Base-by-base conservation (phyloP, 768 basidiomycete species). In the Mycena olivaceomarginata region DNA sequence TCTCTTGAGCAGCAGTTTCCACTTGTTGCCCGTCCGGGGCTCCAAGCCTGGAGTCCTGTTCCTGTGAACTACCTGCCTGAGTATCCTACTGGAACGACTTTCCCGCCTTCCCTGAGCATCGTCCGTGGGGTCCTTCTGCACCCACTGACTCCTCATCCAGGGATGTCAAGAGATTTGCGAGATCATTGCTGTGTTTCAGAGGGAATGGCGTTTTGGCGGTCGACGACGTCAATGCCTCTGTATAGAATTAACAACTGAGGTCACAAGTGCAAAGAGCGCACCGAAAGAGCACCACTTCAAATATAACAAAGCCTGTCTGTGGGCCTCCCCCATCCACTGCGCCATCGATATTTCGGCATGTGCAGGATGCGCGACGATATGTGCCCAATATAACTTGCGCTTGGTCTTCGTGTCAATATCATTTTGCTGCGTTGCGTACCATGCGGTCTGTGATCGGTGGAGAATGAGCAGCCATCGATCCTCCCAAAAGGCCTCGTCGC, bases 141-240 rank as follows among this genome's bases (percentile, higher is more conserved):
- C n/a, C 37, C 59, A 60, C 7, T 31, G 59, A 11, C 18, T 57
- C 25, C 57, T 48, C 41, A 18, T 11, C 5, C 65, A 74, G 56
- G 16, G 72, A 60, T 60, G 8, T n/a, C 43, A 74, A 39, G 12
- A 74, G 46, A 22, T 53, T 67, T 41, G 65, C 31, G 2, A 74
- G 72, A 13, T 67, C 65, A 48, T 74, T 65, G 15, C 72, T 74
- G n/a, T 74, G 53, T 13, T 74, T 74, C 37, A 74, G 43, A 5
- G 72, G 57, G 56, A 74, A 74, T 41, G 72, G 65, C 13, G 59
- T 67, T 31, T 67, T 74, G 25, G 72, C 65, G 11, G 18, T 60
- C 13, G 72, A 59, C 15, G 72, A 74, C 37, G 65, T 74, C 43
- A 74, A 39, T 51, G 72, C 72, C 65, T 74, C 72, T 74, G 43